Evolutionary conservation across 768 basidiomycete genomes (phyloP), one percentile per base, ranked within the genome.

Genomic region (Leucocoprinus birnbaumii): DNA sequence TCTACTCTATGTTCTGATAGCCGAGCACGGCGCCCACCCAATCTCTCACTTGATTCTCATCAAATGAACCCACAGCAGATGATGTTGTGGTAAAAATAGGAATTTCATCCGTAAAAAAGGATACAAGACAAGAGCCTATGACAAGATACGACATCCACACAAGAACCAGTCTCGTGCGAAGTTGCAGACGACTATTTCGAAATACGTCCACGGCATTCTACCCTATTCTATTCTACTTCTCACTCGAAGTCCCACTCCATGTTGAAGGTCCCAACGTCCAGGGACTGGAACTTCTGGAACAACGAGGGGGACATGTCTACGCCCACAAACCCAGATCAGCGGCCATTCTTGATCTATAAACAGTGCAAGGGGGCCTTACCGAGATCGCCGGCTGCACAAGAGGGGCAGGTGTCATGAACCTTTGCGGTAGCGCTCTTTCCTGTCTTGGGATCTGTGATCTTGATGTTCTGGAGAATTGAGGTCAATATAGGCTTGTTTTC

Each of bases 251-350:
- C 35, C 47, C 47, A 48, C 18, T 18, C 35, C 18, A 48, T 27
- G 1, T 48, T 10, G 27, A 48, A 48, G n/a, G 11, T 31, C 8
- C 47, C 47, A 11, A 34, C 27, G 18, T 48, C 34, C 31, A 35
- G 21, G 47, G 47, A 48, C 47, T 35, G 27, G 31, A 48, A 48
- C 27, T 48, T 34, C 18, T 34, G 14, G 10, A 48, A 48, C 18
- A 48, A 31, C 47, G 47, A n/a, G 3, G 47, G 47, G 11, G 47
- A 48, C 47, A 48, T 48, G 34, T 48, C 47, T 48, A 31, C 18
- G 18, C 47, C n/a, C 47, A 47, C 46, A 48, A 18, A 48, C 31
- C 47, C 31, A 35, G 27, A 11, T 48, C 31, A 48, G 27, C 31
- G 31, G 31, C 16, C 18, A 14, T 18, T 19, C n/a, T 31, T 1